Evolutionary conservation across 805 yeast species (phyloP), one percentile per base, ranked within the genome.

Genomic region (Brettanomyces sp.): DNA sequence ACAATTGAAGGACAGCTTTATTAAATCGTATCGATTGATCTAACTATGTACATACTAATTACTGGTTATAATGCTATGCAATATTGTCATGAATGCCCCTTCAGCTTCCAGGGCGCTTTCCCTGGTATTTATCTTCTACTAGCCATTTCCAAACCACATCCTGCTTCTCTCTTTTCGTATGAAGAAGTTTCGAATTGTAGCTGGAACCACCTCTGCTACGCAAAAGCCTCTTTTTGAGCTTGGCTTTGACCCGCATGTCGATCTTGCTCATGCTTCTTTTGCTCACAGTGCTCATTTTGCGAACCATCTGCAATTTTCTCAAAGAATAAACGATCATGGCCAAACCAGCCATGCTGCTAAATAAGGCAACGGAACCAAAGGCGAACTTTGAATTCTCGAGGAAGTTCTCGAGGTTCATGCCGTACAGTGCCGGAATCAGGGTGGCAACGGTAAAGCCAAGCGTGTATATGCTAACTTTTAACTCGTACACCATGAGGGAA

Each of bases 391-490:
- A 76, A 4, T 82, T 86, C 59, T 85, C 95, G 4, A 85, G 77
- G 56, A 80, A 85, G 55, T 85, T 85, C 51, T 82, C 82, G 55
- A 85, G 66, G 57, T 85, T 85, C 95, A 85, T 85, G 33, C 95
- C 96, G 57, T 86, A 90, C 54, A 89, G 81, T 6, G 95, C 95
- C 2, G 96, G 95, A 1, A 87, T 55, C 21, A 86, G 66, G 1
- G 95, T 83, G 1, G 95, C 95, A 22, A 86, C 83, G 0, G 95
- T 85, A 57, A 86, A 76, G 0, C 95, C 95, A 34, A 90, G 63
- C 0, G 96, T 87, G 51, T 85, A 86, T 24, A 90, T 83, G 0
- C 95, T 79, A 13, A 89, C 79, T 55, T 85, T 83, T 51, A 90
- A 67, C 57, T 90, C 95, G 53, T 84, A 80, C 47, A 90, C 72